phyloP scores from a whole-genome alignment of 2,329 filamentous ascomycete species.

The Geosmithia putterillii region DNA sequence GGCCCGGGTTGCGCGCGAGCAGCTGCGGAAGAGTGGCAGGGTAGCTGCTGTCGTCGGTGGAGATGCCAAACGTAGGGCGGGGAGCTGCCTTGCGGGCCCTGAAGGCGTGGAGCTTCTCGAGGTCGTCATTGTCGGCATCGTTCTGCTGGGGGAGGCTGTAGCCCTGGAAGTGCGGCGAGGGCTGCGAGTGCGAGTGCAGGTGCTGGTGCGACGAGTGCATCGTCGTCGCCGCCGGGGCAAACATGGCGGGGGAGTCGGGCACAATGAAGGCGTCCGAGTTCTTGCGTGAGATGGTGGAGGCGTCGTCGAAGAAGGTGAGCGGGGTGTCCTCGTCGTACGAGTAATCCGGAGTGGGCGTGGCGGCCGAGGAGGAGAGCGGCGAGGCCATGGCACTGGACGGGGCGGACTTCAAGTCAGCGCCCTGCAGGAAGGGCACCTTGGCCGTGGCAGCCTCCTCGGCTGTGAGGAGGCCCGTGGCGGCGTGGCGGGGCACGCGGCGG shows the following conservation, averaged over 20 bases:
- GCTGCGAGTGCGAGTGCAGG: background rate
- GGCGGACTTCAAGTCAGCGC: conserved; percentile 14
- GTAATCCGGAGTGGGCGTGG: conserved; percentile 11
- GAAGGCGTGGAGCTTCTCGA: background rate
- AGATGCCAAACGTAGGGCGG: background rate
- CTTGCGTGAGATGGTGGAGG: conserved; percentile 14
- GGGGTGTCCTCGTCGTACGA: conserved; percentile 19
- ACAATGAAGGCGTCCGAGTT: conserved; percentile 7
- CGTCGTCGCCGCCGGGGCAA: conserved; percentile 15
- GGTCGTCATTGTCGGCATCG: background rate
- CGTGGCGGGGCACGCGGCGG: background rate
- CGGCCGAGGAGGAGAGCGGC: conserved; percentile 22
- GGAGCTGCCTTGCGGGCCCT: background rate
- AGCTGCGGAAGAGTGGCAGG: background rate
- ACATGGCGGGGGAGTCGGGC: conserved; percentile 30
- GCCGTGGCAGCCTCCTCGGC: background rate
- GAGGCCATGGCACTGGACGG: conserved; percentile 16
- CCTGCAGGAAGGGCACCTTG: background rate
- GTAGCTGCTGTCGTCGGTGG: conserved; percentile 4
- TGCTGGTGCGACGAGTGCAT: background rate
- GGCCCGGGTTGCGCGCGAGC: background rate
- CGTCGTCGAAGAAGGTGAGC: conserved; percentile 30
- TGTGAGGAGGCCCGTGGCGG: background rate
- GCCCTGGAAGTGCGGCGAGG: background rate
- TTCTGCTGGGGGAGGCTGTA: conserved; percentile 1